Evolutionary conservation across 352 stramenopile species (phyloP).

Genomic region (Pythium periplocum): DNA sequence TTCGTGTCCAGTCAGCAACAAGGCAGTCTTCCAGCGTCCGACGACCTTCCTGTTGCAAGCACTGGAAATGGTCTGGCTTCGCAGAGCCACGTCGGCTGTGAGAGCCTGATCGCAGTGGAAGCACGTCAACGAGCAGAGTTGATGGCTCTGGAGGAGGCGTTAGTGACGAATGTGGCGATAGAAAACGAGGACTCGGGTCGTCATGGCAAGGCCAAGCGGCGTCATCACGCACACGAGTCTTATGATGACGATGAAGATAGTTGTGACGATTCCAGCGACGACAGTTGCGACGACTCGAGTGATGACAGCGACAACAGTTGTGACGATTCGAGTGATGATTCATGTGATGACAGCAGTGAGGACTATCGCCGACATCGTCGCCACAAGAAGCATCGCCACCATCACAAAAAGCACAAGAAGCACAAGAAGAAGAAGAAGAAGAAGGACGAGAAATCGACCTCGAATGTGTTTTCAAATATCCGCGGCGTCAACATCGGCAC

Average conservation of each 20-base stretch:
- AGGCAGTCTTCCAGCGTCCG: too few relatives aligned
- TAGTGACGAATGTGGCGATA: too few relatives aligned
- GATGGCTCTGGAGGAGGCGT: too few relatives aligned
- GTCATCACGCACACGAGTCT: slow-evolving; percentile 1
- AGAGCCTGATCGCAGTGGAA: too few relatives aligned
- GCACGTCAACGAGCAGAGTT: too few relatives aligned
- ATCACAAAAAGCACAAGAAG: slow-evolving; percentile 9
- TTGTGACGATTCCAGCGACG: slow-evolving; percentile 6
- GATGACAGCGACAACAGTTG: slow-evolving; percentile 1
- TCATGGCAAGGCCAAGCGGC: neutral
- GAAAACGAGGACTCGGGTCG: too few relatives aligned
- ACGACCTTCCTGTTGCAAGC: too few relatives aligned
- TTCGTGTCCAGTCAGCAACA: too few relatives aligned
- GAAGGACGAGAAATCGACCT: slow-evolving; percentile 11
- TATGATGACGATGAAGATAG: slow-evolving; percentile 2
- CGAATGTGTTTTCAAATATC: slow-evolving; percentile 22
- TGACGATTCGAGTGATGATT: slow-evolving; percentile 11
- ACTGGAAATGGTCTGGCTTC: too few relatives aligned
- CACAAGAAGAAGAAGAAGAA: slow-evolving; percentile 17
- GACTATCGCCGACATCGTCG: neutral
- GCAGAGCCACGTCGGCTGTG: too few relatives aligned
- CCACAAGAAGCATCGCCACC: slow-evolving; percentile 2
- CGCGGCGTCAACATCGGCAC: slow-evolving; percentile 19
- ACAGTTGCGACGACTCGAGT: slow-evolving; percentile 5
- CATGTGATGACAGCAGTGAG: slow-evolving; percentile 10